Evolutionary conservation across 1,139 yeast species (phyloP), one percentile per base, ranked within the genome.

Genomic region (Meyerozyma carpophila): DNA sequence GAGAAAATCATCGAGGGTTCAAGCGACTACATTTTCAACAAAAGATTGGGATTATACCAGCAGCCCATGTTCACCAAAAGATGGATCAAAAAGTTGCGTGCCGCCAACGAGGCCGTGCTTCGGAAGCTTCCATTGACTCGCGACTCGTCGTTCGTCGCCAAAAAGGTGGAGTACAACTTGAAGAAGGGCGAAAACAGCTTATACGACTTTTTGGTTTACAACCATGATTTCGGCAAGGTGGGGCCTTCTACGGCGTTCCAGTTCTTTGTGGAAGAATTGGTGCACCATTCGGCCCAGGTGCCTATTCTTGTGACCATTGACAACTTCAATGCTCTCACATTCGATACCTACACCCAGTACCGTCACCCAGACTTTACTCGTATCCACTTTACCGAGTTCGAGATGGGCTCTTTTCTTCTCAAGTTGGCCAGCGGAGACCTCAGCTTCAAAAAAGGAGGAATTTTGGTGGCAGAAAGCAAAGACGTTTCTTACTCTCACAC

Each of bases 1-100:
- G 78, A 74, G 40, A 64, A 70, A 31, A 69, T 89, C 21, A 70
- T 82, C 20, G 80, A 87, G 53, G 98, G 97, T 44, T 68, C 86
- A 31, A 76, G 71, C 47, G 95, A 87, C 60, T 86, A 81, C 57
- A 68, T 77, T 44, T 75, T 64, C 52, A 84, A 85, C 59, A 66
- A 70, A 32, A 65, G 64, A 39, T 56, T 73, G 28, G 65, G 68
- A 25, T 58, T 69, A 42, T 88, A 81, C 60, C 84, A 81, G 43
- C 96, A 90, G 62, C 96, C 95, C 45, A 85, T 85, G 94, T 78
- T 74, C 55, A 70, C 86, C 45, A 81, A 81, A 55, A 72, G 75
- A 45, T 75, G 87, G 64, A 62, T 87, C 51, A 68, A 70, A 51
- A 81, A 79, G 61, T 67, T 84, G 44, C 68, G 77, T 43, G 69